A percentile compares a stretch with the other conserved stretches of the same genome.
Evolutionary conservation across 371 early-diverging fungal species (phyloP).

Genomic region (Circinella minor): DNA sequence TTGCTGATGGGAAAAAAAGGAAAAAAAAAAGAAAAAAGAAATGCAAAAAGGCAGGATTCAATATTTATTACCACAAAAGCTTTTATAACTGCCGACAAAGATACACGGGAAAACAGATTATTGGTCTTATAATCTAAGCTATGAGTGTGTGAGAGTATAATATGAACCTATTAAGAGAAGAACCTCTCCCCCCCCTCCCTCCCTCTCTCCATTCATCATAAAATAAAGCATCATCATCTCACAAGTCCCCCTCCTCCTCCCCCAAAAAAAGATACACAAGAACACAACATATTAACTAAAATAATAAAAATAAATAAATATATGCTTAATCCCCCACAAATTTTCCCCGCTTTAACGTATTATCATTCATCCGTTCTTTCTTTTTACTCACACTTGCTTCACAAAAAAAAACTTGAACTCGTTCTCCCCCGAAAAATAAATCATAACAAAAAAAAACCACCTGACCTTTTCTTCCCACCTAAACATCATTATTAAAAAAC

Average conservation of each 20-base stretch:
- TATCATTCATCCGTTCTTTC: background rate
- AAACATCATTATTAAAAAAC: constrained; percentile 1
- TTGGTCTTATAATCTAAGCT: background rate
- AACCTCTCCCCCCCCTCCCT: too few relatives aligned
- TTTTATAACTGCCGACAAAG: background rate
- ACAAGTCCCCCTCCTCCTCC: too few relatives aligned
- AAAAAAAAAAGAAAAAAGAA: constrained; percentile 11
- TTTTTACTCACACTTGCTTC: constrained; percentile 5
- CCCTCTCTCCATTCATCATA: too few relatives aligned
- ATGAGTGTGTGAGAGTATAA: too few relatives aligned
- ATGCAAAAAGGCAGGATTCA: constrained; percentile 12
- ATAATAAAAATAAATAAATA: too few relatives aligned
- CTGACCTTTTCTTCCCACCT: constrained; percentile 22
- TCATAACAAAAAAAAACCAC: constrained; percentile 6
- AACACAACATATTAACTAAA: too few relatives aligned
- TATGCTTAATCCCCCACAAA: background rate
- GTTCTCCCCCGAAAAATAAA: constrained; percentile 9
- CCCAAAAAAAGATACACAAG: too few relatives aligned
- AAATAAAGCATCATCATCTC: too few relatives aligned
- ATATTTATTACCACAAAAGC: constrained; percentile 12
- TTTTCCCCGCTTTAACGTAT: background rate
- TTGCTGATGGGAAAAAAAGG: constrained; percentile 11
- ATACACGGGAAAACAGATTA: constrained; percentile 10
- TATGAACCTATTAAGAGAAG: too few relatives aligned
- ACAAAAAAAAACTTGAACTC: background rate